Evolutionary conservation across 2,329 filamentous ascomycete genomes (phyloP).

Genomic region (Thelonectria olida): DNA sequence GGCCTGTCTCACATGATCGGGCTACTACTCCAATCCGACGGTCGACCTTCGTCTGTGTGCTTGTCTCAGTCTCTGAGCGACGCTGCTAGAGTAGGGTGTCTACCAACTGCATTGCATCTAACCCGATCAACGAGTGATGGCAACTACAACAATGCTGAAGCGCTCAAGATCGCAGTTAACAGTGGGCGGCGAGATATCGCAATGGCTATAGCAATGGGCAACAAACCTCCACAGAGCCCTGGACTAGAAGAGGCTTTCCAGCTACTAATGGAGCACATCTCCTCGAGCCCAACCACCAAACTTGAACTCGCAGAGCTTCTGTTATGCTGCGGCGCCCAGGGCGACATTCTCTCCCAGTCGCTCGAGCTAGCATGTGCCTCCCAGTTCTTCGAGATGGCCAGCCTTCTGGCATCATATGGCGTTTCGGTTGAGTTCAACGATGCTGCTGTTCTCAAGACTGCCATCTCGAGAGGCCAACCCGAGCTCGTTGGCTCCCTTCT

Average conservation of each 20-base stretch:
- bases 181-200: conserved; percentile 62
- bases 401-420: conserved; percentile 61
- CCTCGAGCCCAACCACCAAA: conserved; percentile 59
- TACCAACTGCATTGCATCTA: conserved; percentile 60
- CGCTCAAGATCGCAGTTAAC: conserved; percentile 59
- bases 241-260: conserved; percentile 62
- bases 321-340: conserved; percentile 66
- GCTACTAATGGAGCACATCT: conserved; percentile 55
- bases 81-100: conserved; percentile 58
- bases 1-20: conserved; percentile 57
- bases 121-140: conserved; percentile 63
- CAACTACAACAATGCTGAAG: conserved; percentile 60
- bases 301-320: conserved; percentile 63
- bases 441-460: conserved; percentile 58
- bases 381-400: conserved; percentile 64
- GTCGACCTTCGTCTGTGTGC: conserved; percentile 52
- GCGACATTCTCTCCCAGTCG: conserved; percentile 58
- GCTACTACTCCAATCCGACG: conserved; percentile 59
- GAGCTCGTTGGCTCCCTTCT: conserved; percentile 59
- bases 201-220: conserved; percentile 63
- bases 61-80: conserved; percentile 62
- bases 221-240: conserved; percentile 58
- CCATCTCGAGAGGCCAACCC: conserved; percentile 55
- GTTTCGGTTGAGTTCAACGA: conserved; percentile 65
- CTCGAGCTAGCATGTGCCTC: conserved; percentile 59